Percentiles rank a stretch among this genome's conserved stretches.
Conservation (phyloP, 495 filamentous ascomycete genomes). For the Sphaerosporella brunnea region DNA sequence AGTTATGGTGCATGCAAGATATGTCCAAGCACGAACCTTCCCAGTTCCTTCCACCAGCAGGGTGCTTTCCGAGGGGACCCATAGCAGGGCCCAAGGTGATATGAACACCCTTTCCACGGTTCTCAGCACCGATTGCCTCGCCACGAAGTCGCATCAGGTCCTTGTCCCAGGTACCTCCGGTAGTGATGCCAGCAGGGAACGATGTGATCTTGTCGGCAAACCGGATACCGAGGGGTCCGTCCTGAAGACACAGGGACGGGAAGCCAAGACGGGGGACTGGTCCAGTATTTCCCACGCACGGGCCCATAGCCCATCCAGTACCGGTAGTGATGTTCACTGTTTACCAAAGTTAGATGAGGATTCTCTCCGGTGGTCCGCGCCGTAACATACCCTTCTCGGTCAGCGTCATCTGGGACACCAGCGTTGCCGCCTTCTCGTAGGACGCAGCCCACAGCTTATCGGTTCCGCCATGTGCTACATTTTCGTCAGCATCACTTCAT, state of each 20-base stretch:
- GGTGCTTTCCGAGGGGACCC: conserved; percentile 49
- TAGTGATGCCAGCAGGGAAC: conserved; percentile 39
- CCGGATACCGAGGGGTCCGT: conserved; percentile 32
- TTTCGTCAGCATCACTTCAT: neutral
- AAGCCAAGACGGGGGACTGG: conserved; percentile 14
- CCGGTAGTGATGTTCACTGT: conserved; percentile 54
- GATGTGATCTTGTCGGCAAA: conserved; percentile 37
- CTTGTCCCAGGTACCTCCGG: conserved; percentile 33
- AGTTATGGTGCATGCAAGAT: too few species aligned
- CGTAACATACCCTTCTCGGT: conserved; percentile 35
- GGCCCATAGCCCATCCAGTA: conserved; percentile 37
- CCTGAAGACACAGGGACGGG: conserved; percentile 40
- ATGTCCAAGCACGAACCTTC: too few species aligned
- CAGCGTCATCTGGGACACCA: conserved; percentile 47
- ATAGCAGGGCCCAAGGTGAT: conserved; percentile 51
- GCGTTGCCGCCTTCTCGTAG: conserved; percentile 40
- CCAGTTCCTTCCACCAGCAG: conserved; percentile 54
- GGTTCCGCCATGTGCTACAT: conserved; percentile 12
- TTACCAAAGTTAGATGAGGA: too few species aligned
- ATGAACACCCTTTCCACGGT: conserved; percentile 55
- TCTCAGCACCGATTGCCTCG: conserved; percentile 49
- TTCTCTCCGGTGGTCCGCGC: too few species aligned
- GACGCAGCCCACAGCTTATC: conserved; percentile 37
- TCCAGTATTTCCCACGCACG: conserved; percentile 51
- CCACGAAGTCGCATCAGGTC: conserved; percentile 50